Percentiles rank a stretch among this genome's conserved stretches.
Evolutionary conservation across 306 rosid species (phyloP).

Genomic region (Fagus crenata): DNA sequence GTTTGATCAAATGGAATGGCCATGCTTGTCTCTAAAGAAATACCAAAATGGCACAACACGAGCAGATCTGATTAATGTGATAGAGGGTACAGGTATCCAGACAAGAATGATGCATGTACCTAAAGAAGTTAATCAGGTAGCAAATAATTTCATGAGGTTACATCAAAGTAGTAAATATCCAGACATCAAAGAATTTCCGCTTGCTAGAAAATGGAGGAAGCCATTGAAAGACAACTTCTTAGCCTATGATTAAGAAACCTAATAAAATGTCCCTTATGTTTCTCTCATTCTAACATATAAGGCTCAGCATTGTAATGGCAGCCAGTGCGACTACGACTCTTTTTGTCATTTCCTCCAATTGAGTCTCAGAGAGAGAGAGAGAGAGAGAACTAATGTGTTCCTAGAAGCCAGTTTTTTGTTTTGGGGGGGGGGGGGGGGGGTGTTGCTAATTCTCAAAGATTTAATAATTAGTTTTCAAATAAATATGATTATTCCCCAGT

Average conservation of each 20-base stretch:
- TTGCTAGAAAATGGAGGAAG: not conserved
- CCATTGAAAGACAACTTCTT: not conserved
- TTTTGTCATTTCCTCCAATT: not conserved
- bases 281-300: not conserved
- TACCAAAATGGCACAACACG: not conserved
- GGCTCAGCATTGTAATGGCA: not conserved
- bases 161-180: not conserved
- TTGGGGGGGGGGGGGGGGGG: too few relatives aligned
- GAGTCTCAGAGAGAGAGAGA: too few relatives aligned
- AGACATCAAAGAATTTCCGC: not conserved
- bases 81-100: not conserved
- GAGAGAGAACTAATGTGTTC: too few relatives aligned
- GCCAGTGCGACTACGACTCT: not conserved
- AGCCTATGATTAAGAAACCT: not conserved
- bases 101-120: not conserved
- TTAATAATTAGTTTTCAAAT: not conserved
- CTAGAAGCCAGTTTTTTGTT: too few relatives aligned
- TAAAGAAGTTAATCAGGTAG: not conserved
- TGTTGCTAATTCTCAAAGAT: not conserved
- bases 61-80: not conserved
- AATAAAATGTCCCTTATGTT: not conserved
- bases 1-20: not conserved
- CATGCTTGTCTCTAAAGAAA: not conserved
- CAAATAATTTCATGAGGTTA: not conserved
- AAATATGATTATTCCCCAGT: not conserved